Conservation (phyloP, 148 eudicot genomes). For the Amaranthus hypochondriacus region DNA sequence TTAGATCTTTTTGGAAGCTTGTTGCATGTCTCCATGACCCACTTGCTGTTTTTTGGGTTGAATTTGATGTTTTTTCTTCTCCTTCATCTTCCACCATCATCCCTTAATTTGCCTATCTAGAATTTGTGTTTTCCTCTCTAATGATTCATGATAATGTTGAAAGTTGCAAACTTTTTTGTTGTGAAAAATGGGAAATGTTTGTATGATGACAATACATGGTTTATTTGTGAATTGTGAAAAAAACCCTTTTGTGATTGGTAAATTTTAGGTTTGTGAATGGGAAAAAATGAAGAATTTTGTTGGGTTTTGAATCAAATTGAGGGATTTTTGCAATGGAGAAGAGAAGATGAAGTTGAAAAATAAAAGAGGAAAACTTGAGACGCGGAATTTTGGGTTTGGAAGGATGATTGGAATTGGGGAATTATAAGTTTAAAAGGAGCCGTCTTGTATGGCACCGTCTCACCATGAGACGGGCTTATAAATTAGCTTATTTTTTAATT, state of each 20-base stretch:
- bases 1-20: constrained; percentile 71
- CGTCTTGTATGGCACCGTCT: neutral
- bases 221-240: neutral
- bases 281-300: neutral
- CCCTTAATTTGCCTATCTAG: neutral
- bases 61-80: constrained; percentile 20
- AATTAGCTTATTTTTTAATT: neutral
- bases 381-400: no score
- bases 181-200: neutral
- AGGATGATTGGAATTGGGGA: neutral
- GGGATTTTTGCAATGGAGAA: neutral
- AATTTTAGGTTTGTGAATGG: neutral
- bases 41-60: constrained; percentile 23
- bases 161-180: neutral
- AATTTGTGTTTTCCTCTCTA: neutral
- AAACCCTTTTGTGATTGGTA: no score
- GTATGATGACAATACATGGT: neutral
- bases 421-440: neutral
- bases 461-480: neutral
- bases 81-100: constrained; percentile 21
- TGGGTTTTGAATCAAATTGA: neutral
- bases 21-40: constrained; percentile 31
- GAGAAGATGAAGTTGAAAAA: no score
- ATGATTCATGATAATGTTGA: neutral
- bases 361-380: no score